Evolutionary conservation across 129 eudicot species (phyloP), one percentile per base, ranked within the genome.

Genomic region (Saussurea involucrata): DNA sequence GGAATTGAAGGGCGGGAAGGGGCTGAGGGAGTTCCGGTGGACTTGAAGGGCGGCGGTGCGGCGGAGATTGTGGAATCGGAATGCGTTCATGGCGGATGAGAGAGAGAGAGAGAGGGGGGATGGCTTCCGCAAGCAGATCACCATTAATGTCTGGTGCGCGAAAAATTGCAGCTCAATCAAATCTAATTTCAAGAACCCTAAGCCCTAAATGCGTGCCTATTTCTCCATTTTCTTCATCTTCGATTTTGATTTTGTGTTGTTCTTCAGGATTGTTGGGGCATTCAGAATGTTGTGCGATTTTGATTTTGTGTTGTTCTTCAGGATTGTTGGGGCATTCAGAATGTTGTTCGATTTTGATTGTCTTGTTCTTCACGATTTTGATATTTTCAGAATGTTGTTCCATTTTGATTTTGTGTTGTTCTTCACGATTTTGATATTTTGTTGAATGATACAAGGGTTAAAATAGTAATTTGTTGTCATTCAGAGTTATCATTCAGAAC

Each of bases 1-100:
- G 97, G 98, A n/a, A 93, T 89, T 11, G 98, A 94, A 75, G 98
- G 82, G 15, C 76, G 68, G 27, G 98, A 94, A 24, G 98, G 98
- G 17, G 89, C 4, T 2, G 98, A 93, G 8, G 97, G 97, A 9
- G 96, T 86, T 15, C 93, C 97, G 73, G 77, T 72, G 83, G 98
- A 91, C 61, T 80, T 89, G 84, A 63, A 81, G 17, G 86, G 75
- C 4, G 86, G 73, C 7, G 73, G 82, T 0, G 80, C 42, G 60
- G 86, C 66, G 32, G n/a, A n/a, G n/a, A n/a, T n/a, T n/a, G n/a
- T n/a, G n/a, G n/a, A n/a, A n/a, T n/a, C n/a, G n/a, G n/a, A n/a
- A n/a, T n/a, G n/a, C n/a, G n/a, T n/a, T n/a, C n/a, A n/a, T n/a
- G n/a, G n/a, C n/a, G n/a, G n/a, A n/a, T n/a, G n/a, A n/a, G 21